Evolutionary conservation across 768 basidiomycete species (phyloP), one percentile per base, ranked within the genome.

Genomic region (Lyophyllum decastes): DNA sequence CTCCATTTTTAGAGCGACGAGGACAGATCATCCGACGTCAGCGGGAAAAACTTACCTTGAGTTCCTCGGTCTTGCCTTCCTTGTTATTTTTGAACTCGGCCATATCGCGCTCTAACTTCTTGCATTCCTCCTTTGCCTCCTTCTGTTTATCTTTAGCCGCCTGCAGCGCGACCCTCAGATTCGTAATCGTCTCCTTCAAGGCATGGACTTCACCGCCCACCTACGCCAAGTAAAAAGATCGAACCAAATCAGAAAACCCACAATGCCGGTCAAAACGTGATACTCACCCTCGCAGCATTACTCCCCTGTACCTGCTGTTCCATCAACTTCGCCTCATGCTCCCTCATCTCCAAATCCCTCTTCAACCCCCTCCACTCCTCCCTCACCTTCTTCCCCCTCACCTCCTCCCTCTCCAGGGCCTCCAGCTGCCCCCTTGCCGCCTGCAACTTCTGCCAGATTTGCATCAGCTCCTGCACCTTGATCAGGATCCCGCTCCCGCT

Each of bases 1-100:
- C n/a, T n/a, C n/a, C n/a, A n/a, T n/a, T n/a, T n/a, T n/a, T n/a
- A n/a, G n/a, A n/a, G n/a, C n/a, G n/a, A n/a, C n/a, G 2, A 46
- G 54, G 51, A 47, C 35, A 27, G 22, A 53, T 27, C 4, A n/a
- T 8, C 17, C 19, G 24, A 17, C 14, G 33, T 34, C 30, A 41
- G 24, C 47, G 43, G 21, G 16, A 22, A 19, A 58, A 9, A 16
- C 76, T 46, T 56, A 91, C 95, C 79, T 95, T 97, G 61, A 98
- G 83, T 69, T 98, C 91, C 17, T 89, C 90, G 54, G 93, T 90
- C 75, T 98, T 98, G 47, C 94, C 94, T 50, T 98, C 97, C 71
- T 97, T 97, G 77, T 99, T 95, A 73, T 95, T 90, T 78, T 97
- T 95, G 80, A 99, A 98, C 76, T 98, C 97, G 54, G 85, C 85